phyloP scores from a whole-genome alignment of 192 early-diverging fungal genomes.

The Gonapodya sp. region DNA sequence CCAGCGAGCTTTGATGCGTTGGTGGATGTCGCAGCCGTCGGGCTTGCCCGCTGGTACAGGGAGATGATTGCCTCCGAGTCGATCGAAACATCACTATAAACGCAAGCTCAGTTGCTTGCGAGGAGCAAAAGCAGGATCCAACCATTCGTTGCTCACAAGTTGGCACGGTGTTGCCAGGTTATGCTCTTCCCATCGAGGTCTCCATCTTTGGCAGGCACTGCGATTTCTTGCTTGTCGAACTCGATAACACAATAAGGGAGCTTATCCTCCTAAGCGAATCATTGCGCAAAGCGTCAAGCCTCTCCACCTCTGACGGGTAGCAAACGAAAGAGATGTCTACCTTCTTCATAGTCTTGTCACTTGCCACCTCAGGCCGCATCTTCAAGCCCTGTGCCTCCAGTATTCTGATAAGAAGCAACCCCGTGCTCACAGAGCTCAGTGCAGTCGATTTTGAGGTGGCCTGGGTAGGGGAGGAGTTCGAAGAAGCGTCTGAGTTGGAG shows the following conservation, averaged over 20 bases:
- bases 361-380: slow-evolving; percentile 49
- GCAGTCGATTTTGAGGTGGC: neutral
- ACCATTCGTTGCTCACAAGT: slow-evolving; percentile 54
- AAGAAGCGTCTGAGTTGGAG: neutral
- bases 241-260: slow-evolving; percentile 83
- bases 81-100: slow-evolving; percentile 46
- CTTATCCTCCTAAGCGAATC: slow-evolving; percentile 54
- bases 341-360: slow-evolving; percentile 16
- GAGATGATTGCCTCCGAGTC: slow-evolving; percentile 49
- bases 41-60: slow-evolving; percentile 43
- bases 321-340: slow-evolving; percentile 22
- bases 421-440: slow-evolving; percentile 19
- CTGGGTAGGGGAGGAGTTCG: neutral
- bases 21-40: slow-evolving; percentile 23
- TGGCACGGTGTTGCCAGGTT: slow-evolving; percentile 65
- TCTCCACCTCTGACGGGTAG: too few species aligned
- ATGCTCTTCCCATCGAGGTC: slow-evolving; percentile 67
- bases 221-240: slow-evolving; percentile 90
- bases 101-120: neutral
- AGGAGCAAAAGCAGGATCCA: neutral
- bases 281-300: too few species aligned
- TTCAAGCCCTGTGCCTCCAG: slow-evolving; percentile 71
- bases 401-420: slow-evolving; percentile 70
- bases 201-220: slow-evolving; percentile 55
- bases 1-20: slow-evolving; percentile 17